Base-by-base conservation (phyloP, 192 early-diverging fungal species). In the Chytriomyces hyalinus region DNA sequence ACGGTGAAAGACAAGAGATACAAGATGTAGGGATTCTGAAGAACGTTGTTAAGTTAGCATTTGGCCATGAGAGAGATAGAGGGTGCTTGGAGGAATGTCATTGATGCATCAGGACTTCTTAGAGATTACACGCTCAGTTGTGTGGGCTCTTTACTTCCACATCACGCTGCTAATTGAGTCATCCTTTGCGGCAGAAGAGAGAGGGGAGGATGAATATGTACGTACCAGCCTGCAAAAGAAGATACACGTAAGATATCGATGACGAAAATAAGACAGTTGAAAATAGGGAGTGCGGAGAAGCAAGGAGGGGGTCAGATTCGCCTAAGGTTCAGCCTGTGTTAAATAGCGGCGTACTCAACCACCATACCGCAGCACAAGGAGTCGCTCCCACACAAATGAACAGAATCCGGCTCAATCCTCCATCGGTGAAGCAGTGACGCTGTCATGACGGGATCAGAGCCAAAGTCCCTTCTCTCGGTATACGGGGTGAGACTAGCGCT, bases 91-190 rank as follows among this genome's bases (percentile, higher is more conserved):
- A 36, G 36, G 36, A 36, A 36, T 4, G 36, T 2, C 36, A 4
- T 36, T 36, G 36, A 36, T 36, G 13, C 53, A 13, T 57, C 53
- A 57, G 53, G 53, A 57, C 53, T 57, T 57, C 53, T 57, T 57
- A 57, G 53, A 57, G 53, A 57, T 57, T n/a, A 57, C 13, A 20
- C 53, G 53, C 53, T 57, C 53, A 57, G 13, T 57, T 1, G 4
- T 57, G 53, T 57, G 53, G 53, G 53, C 53, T 57, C 53, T 57
- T 57, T 57, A 57, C 53, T 57, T 57, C 53, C 53, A 57, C 53
- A 57, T 57, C 53, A 57, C 53, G 53, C 53, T 57, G 53, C 53
- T 57, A 57, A 57, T 20, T 13, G 53, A n/a, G 53, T 57, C 53
- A 57, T 57, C 53, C 5, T 57, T 57, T 13, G 53, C 13, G 13